Conservation (phyloP, 352 stramenopile species). For the Globisporangium canariense region DNA sequence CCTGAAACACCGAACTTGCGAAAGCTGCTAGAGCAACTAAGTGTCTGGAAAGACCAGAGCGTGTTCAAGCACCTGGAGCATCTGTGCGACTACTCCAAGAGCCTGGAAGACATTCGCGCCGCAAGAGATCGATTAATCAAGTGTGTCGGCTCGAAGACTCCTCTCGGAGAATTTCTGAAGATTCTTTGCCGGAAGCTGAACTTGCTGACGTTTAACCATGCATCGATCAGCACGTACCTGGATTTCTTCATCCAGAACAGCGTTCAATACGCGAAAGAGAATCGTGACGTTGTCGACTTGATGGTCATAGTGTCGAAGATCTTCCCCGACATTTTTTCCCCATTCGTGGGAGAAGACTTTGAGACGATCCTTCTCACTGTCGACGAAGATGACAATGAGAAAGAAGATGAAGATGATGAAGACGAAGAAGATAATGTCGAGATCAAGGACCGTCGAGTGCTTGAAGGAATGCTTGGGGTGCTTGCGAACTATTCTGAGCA, state of each 20-base stretch:
- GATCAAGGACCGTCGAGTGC: constrained; percentile 39
- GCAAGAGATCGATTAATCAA: constrained; percentile 73
- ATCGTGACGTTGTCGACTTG: constrained; percentile 53
- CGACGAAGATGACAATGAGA: constrained; percentile 2
- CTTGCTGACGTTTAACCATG: constrained; percentile 60
- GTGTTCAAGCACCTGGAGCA: constrained; percentile 71
- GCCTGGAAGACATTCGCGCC: constrained; percentile 40
- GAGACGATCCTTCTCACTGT: constrained; percentile 40
- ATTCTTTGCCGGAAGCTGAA: constrained; percentile 80
- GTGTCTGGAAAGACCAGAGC: constrained; percentile 72
- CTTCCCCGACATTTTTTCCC: constrained; percentile 45
- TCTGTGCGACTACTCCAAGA: constrained; percentile 54
- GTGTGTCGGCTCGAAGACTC: constrained; percentile 72
- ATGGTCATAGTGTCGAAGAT: constrained; percentile 47
- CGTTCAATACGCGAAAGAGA: constrained; percentile 32
- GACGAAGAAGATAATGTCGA: constrained; percentile 33
- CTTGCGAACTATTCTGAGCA: constrained; percentile 55
- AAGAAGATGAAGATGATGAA: constrained; percentile 20
- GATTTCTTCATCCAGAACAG: constrained; percentile 35
- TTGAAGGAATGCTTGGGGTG: constrained; percentile 45
- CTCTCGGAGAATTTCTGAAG: constrained; percentile 76
- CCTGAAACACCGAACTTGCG: constrained; percentile 49
- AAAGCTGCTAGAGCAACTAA: constrained; percentile 62
- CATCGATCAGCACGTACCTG: constrained; percentile 32
- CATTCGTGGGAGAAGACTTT: constrained; percentile 51